Base-by-base conservation (phyloP, 768 basidiomycete genomes). In the Porphyrellus cyaneotinctus region DNA sequence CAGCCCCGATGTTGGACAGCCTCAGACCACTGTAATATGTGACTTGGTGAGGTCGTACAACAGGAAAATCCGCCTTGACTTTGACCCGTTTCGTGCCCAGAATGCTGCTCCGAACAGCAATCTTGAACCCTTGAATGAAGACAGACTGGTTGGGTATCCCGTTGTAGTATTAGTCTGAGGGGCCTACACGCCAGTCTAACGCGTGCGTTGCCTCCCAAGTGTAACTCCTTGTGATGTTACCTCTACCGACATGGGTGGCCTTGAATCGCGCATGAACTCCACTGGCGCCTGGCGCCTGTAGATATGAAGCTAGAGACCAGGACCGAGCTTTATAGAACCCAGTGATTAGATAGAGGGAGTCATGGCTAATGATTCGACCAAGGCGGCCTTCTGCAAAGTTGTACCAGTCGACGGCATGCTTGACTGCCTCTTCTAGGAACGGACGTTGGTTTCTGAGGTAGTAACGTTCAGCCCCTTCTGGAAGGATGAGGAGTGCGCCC, bases 381-480 rank as follows among this genome's bases (percentile, higher is more conserved):
- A 45, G 44, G 17, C 44, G 44, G 15, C 32, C 54, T 44, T 64
- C 58, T 1, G 60, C 65, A 37, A 64, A 66, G 3, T 44, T 45
- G 46, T 69, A 72, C 70, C 71, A 71, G 9, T 57, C 52, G 35
- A 36, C 20, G 9, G 37, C 37, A 38, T 38, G 37, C 11, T 38
- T n/a, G 22, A 47, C 49, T 6, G 60, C 66, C 23, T 69, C 49
- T 37, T 35, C 54, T 17, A 53, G 37, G 24, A 71, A 66, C 6
- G 23, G 32, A 31, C 24, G 36, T 28, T 61, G 41, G 2, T 67
- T 62, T n/a, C 51, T 53, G n/a, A 69, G 58, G 35, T 64, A 58
- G 22, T 58, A 51, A 10, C 47, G 38, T 24, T 49, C 38, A 17
- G 49, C 49, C 9, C 48, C 48, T 24, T 49, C 48, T 3, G 38